phyloP scores from a whole-genome alignment of 495 filamentous ascomycete genomes.

The Penicillium bialowiezense region DNA sequence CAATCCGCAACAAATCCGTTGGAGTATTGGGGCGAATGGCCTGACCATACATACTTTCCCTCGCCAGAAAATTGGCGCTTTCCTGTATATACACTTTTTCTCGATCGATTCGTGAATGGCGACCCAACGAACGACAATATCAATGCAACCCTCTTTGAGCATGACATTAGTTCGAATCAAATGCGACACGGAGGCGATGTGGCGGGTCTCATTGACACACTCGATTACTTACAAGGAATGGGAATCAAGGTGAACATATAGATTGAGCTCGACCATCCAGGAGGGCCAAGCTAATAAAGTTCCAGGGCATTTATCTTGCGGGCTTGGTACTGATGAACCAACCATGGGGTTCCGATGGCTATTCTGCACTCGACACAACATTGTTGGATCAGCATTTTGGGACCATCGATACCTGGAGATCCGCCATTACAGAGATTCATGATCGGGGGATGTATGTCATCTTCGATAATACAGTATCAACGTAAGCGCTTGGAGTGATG shows the following conservation, averaged over 20 bases:
- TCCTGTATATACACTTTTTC: slow-evolving; percentile 68
- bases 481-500: slow-evolving; percentile 41
- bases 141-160: slow-evolving; percentile 67
- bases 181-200: slow-evolving; percentile 75
- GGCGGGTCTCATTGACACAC: slow-evolving; percentile 58
- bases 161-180: slow-evolving; percentile 65
- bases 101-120: slow-evolving; percentile 71
- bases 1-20: slow-evolving; percentile 53
- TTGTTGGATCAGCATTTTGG: slow-evolving; percentile 70
- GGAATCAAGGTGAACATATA: slow-evolving; percentile 58
- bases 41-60: slow-evolving; percentile 49
- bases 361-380: slow-evolving; percentile 66
- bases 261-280: too few relatives aligned
- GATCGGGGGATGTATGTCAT: slow-evolving; percentile 67
- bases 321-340: slow-evolving; percentile 68
- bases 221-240: slow-evolving; percentile 75
- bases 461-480: slow-evolving; percentile 69
- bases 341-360: slow-evolving; percentile 68
- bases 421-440: slow-evolving; percentile 63
- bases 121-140: slow-evolving; percentile 69
- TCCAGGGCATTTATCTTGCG: slow-evolving; percentile 65
- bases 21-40: slow-evolving; percentile 63
- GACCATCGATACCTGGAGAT: slow-evolving; percentile 60
- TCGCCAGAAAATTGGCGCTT: slow-evolving; percentile 70
- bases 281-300: slow-evolving; percentile 5